Evolutionary conservation across 176 grass and related monocot genomes (phyloP).

Genomic region (Phyllostachys edulis): DNA sequence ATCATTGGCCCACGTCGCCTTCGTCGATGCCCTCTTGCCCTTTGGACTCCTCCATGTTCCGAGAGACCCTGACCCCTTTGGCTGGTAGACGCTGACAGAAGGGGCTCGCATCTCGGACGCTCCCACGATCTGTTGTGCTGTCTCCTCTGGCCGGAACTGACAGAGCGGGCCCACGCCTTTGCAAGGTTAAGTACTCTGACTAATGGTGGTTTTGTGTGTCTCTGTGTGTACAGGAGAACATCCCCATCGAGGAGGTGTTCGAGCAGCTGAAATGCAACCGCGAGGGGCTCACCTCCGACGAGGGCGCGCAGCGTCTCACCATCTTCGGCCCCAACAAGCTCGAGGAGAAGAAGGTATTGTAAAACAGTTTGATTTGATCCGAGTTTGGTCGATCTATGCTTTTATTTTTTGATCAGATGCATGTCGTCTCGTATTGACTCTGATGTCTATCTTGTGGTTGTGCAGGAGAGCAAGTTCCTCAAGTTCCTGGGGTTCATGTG

Average conservation of each 20-base stretch:
- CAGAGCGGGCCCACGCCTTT: background rate
- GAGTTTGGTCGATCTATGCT: too few species aligned
- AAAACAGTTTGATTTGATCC: background rate
- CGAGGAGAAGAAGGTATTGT: slow-evolving; percentile 87
- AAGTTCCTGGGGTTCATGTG: slow-evolving; percentile 99
- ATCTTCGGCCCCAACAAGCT: slow-evolving; percentile 98
- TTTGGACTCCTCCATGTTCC: slow-evolving; percentile 7
- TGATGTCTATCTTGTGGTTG: background rate
- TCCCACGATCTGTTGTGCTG: background rate
- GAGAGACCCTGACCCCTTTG: background rate
- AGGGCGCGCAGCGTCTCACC: slow-evolving; percentile 59
- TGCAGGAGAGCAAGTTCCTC: slow-evolving; percentile 82
- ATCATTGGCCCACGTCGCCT: slow-evolving; percentile 40
- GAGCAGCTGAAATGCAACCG: slow-evolving; percentile 94
- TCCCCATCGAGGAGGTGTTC: slow-evolving; percentile 96
- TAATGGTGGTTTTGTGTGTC: background rate
- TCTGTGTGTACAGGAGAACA: slow-evolving; percentile 63
- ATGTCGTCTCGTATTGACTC: background rate
- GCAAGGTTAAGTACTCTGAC: background rate
- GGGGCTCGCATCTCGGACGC: background rate
- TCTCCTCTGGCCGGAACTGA: background rate
- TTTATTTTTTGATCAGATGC: background rate
- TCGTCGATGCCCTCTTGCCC: background rate
- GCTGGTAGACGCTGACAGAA: background rate
- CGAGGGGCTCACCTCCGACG: slow-evolving; percentile 70